These are phyloP conservation scores for Rhypophila decipiens DNA, from an alignment of 495 filamentous ascomycete genomes.

Conservation along the genomic window DNA sequence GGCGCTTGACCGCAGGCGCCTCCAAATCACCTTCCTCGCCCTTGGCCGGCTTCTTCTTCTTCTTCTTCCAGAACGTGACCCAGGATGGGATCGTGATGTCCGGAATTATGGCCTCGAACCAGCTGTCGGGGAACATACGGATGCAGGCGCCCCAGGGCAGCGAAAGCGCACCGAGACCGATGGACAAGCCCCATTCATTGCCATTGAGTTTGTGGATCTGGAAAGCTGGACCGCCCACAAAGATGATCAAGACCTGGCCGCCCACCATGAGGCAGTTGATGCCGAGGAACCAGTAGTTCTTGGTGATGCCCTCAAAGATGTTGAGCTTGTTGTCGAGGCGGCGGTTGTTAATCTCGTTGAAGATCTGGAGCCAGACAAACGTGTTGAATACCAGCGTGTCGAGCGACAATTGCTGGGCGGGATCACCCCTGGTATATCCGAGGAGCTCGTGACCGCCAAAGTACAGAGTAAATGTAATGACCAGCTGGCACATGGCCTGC, in stretches of 20 bases:
- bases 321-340: slow-evolving; percentile 87
- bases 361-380: slow-evolving; percentile 95
- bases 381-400: slow-evolving; percentile 83
- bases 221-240: slow-evolving; percentile 66
- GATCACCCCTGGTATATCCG: slow-evolving; percentile 19
- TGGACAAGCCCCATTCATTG: slow-evolving; percentile 68
- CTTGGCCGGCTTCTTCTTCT: slow-evolving; percentile 5
- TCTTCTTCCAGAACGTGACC: slow-evolving; percentile 2
- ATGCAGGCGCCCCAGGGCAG: slow-evolving; percentile 64
- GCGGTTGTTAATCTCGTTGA: slow-evolving; percentile 80
- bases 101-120: slow-evolving; percentile 15
- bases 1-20: not conserved
- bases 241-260: slow-evolving; percentile 80
- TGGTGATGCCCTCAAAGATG: slow-evolving; percentile 75
- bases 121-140: slow-evolving; percentile 51
- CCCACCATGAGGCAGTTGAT: slow-evolving; percentile 81
- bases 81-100: slow-evolving; percentile 12
- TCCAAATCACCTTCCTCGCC: not conserved
- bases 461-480: slow-evolving; percentile 68
- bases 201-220: slow-evolving; percentile 52
- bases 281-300: slow-evolving; percentile 74
- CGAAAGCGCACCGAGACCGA: slow-evolving; percentile 63
- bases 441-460: slow-evolving; percentile 64
- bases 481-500: slow-evolving; percentile 75
- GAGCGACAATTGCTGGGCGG: slow-evolving; percentile 42